Evolutionary conservation across 169 alveolate genomes (phyloP), one percentile per base, ranked within the genome.

Genomic region (Plasmodium coatneyi): DNA sequence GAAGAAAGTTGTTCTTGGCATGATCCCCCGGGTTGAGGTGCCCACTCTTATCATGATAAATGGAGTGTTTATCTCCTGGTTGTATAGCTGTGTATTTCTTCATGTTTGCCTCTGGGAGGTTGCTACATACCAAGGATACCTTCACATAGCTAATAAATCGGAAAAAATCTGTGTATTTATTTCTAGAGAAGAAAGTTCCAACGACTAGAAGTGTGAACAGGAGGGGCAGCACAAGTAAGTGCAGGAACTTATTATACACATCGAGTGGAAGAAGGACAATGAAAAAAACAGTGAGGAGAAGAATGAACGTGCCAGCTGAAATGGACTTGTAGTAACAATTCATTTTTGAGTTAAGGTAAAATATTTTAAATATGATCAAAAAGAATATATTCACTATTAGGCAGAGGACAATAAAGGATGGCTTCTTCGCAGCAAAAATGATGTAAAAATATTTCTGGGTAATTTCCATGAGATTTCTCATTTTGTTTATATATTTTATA

Each of bases 371-470:
- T 34, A 86, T 49, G 30, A 86, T 14, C 16, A 86, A 43, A 74
- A 74, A 86, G 71, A 46, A 76, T 46, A 74, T 76, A 25, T 49
- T 74, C 46, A 76, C 43, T 6, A 76, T 14, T 9, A 86, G 30
- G 43, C 81, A 74, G 19, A 86, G 70, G 66, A 86, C n/a, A 74
- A 86, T 22, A 54, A 86, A 86, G 60, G 60, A 86, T 46, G 25
- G 41, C 9, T 74, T 54, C 28, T 86, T 86, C 5, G 66, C 39
- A 36, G 60, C 43, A 78, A 86, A 86, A 32, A 86, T 86, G 39
- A 19, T 22, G 71, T 86, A 86, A 76, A 86, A 76, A 86, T 86
- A 86, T 76, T 78, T 86, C 71, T 86, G 93, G 25, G 86, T 86
- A 56, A 76, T 7, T 12, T 86, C 80, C 93, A 86, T 86, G 25